Conservation (phyloP, 73 alveolate genomes). For the Paramecium octaurelia region DNA sequence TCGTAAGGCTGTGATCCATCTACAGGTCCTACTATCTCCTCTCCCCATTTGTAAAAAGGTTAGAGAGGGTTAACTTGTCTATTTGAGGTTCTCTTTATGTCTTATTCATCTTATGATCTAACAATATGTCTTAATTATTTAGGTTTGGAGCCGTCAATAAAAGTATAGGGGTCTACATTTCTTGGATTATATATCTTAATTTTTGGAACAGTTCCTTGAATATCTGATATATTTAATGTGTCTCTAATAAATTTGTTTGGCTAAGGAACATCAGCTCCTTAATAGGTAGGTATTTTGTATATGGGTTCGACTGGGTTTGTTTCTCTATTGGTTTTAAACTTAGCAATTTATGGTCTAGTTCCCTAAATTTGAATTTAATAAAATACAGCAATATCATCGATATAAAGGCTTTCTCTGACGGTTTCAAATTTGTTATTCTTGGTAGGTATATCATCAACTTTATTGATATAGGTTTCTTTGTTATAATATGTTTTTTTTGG, state of each 20-base stretch:
- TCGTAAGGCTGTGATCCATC: neutral
- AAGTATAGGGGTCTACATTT: neutral
- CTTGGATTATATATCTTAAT: conserved; percentile 16
- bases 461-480: neutral
- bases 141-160: conserved; percentile 2
- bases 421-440: neutral
- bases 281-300: neutral
- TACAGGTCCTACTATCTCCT: neutral
- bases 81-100: neutral
- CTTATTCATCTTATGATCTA: neutral
- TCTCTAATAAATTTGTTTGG: conserved; percentile 1
- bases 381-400: neutral
- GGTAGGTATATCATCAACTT: neutral
- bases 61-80: neutral
- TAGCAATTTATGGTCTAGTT: neutral
- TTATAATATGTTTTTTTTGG: neutral
- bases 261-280: neutral
- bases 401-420: neutral
- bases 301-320: conserved; percentile 6
- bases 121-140: neutral
- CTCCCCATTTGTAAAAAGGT: conserved; percentile 3
- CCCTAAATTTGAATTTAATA: neutral
- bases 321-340: neutral
- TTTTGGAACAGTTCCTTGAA: neutral
- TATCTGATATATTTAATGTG: neutral